Base-by-base conservation (phyloP, 805 yeast genomes). In the Komagataella phaffii region DNA sequence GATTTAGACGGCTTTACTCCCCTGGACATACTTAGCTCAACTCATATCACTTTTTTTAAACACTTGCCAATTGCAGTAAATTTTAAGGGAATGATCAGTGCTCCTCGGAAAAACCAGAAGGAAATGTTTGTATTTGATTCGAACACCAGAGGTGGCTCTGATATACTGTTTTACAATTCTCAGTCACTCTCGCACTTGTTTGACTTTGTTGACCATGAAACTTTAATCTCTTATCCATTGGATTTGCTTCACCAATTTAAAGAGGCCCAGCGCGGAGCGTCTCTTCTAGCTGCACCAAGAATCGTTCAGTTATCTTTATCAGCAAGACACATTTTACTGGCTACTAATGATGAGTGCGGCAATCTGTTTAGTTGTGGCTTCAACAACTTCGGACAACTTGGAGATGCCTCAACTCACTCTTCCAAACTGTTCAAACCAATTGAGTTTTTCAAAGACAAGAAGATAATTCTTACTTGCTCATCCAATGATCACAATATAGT, bases 1-100 rank as follows among this genome's bases (percentile, higher is more conserved):
- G 97, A 89, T 65, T 70, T 89, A 45, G 81, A 77, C 59, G 83
- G 84, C 0, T 65, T 73, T 19, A 82, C 90, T 0, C 95, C 96
- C 0, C 65, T 87, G 53, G 93, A 88, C 59, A 64, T 88, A 2
- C 67, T 82, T 43, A 67, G 60, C 51, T 44, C 46, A 44, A 19
- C 40, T 14, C 40, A 30, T 30, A 14, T 30, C 40, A 30, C 40
- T 3, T 30, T 30, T 30, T 30, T 30, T 14, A n/a, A 17, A 8
- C 49, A 19, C 17, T 21, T 47, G 12, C 49, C 49, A 17, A 23
- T 17, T 44, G n/a, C 17, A n/a, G 7, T 47, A 12, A 6, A 7
- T n/a, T n/a, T 47, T 2, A 14, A 6, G 6, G 40, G 36, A 14
- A 17, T n/a, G 48, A 18, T 46, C 17, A 17, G 17, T 19, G 17